Percentiles rank a stretch among this genome's conserved stretches.
phyloP scores from a whole-genome alignment of 257 asterid genomes.

The Cinchona pubescens region DNA sequence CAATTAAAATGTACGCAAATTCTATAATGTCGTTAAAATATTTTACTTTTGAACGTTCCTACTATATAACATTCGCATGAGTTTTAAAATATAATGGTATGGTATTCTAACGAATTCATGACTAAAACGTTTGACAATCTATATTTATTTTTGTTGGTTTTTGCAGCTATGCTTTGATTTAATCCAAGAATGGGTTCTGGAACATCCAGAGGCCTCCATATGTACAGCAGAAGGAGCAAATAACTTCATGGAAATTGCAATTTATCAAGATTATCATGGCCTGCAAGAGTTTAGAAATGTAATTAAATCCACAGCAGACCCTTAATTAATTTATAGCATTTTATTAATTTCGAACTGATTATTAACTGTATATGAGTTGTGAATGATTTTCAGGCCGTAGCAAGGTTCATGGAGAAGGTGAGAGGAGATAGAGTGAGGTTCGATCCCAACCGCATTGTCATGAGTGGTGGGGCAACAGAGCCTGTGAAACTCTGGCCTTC shows the following conservation, averaged over 20 bases:
- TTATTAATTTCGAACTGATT: background rate
- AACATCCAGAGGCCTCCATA: slow-evolving; percentile 33
- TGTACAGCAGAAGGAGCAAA: slow-evolving; percentile 27
- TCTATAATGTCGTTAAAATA: too few species aligned
- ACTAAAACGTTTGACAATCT: background rate
- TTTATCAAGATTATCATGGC: slow-evolving; percentile 48
- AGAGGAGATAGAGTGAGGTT: slow-evolving; percentile 64
- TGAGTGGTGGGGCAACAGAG: slow-evolving; percentile 97
- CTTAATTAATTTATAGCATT: too few species aligned
- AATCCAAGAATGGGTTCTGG: slow-evolving; percentile 24
- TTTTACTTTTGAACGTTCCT: too few species aligned
- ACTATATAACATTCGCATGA: too few species aligned
- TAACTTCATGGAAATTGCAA: slow-evolving; percentile 30
- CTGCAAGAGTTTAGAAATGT: slow-evolving; percentile 74
- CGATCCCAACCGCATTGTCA: slow-evolving; percentile 65
- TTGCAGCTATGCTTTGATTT: slow-evolving; percentile 34
- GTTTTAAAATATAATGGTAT: too few species aligned
- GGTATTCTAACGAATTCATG: too few species aligned
- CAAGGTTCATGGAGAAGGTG: slow-evolving; percentile 75
- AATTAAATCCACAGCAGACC: slow-evolving; percentile 10
- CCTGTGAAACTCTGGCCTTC: slow-evolving; percentile 70
- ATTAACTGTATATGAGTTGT: background rate
- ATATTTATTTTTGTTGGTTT: background rate
- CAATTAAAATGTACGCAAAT: too few species aligned
- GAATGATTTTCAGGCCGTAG: slow-evolving; percentile 66